Conservation (phyloP, 495 filamentous ascomycete species). For the Aspergillus funiculosus region DNA sequence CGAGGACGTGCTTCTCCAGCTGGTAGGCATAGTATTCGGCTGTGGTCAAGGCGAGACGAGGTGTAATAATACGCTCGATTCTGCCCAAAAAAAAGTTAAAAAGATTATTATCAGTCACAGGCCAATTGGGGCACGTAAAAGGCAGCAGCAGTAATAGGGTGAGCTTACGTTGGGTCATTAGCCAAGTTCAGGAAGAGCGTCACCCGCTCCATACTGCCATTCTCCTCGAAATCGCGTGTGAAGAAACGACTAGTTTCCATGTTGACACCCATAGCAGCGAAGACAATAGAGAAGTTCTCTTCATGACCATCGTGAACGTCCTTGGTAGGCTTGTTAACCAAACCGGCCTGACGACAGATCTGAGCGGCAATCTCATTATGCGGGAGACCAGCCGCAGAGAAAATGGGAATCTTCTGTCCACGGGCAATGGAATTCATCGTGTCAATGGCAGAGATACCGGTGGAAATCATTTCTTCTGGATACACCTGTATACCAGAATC, state of each 20-base stretch:
- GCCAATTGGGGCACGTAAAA: not conserved
- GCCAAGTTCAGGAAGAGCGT: slow-evolving; percentile 98
- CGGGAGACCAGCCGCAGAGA: slow-evolving; percentile 95
- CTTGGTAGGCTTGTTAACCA: slow-evolving; percentile 88
- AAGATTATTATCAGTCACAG: slow-evolving; percentile 13
- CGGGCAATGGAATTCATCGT: slow-evolving; percentile 99
- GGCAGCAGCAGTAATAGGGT: too few relatives aligned
- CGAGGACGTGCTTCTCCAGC: slow-evolving; percentile 98
- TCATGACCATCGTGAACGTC: slow-evolving; percentile 94
- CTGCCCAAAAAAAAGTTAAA: too few relatives aligned
- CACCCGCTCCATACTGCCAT: slow-evolving; percentile 93
- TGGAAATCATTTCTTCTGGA: slow-evolving; percentile 99
- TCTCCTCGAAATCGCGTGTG: slow-evolving; percentile 98
- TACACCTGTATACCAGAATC: slow-evolving; percentile 59
- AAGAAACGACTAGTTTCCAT: slow-evolving; percentile 99
- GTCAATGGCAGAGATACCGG: slow-evolving; percentile 98
- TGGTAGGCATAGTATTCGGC: slow-evolving; percentile 99
- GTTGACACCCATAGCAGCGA: slow-evolving; percentile 99
- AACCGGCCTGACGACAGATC: slow-evolving; percentile 91
- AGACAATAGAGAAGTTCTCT: slow-evolving; percentile 99
- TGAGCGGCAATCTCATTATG: slow-evolving; percentile 99
- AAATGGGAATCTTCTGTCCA: slow-evolving; percentile 99
- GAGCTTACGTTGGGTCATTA: slow-evolving; percentile 88
- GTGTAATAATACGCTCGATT: slow-evolving; percentile 99
- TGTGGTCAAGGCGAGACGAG: slow-evolving; percentile 94